phyloP scores from a whole-genome alignment of 148 eudicot species.

The Arctostaphylos glauca region DNA sequence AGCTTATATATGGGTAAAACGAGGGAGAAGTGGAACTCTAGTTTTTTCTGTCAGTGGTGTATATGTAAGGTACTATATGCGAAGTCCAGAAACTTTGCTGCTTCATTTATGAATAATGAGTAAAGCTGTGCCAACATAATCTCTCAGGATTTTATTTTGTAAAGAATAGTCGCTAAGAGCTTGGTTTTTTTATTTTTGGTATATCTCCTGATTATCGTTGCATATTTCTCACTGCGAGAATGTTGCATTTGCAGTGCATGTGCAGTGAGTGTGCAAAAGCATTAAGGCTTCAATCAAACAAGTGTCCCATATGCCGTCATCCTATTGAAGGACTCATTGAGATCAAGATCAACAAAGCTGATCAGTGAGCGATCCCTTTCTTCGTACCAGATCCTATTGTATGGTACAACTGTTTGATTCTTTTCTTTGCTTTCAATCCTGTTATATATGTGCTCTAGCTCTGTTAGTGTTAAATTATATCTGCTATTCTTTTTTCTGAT shows the following conservation, averaged over 20 bases:
- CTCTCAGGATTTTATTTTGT: not conserved
- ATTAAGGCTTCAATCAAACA: conserved; percentile 57
- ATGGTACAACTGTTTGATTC: conserved; percentile 12
- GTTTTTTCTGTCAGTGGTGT: not conserved
- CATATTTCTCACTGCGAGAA: not conserved
- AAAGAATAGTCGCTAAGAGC: not conserved
- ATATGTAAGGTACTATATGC: not conserved
- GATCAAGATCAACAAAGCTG: conserved; percentile 43
- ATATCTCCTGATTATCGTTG: not conserved
- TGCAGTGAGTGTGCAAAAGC: conserved; percentile 69
- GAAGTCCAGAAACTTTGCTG: not conserved
- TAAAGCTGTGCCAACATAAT: not conserved
- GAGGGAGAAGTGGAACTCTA: not conserved
- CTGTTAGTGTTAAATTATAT: conserved; percentile 7
- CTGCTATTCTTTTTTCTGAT: not conserved
- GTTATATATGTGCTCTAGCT: conserved; percentile 9
- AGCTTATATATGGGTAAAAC: not conserved
- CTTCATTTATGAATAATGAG: not conserved
- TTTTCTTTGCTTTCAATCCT: conserved; percentile 24
- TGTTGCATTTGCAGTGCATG: conserved; percentile 50
- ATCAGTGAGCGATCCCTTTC: conserved; percentile 22
- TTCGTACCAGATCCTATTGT: conserved; percentile 16
- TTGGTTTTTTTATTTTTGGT: not conserved
- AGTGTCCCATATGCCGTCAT: conserved; percentile 74
- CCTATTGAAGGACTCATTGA: conserved; percentile 53